Evolutionary conservation across 768 basidiomycete genomes (phyloP).

Genomic region (Leccinellum albellum): DNA sequence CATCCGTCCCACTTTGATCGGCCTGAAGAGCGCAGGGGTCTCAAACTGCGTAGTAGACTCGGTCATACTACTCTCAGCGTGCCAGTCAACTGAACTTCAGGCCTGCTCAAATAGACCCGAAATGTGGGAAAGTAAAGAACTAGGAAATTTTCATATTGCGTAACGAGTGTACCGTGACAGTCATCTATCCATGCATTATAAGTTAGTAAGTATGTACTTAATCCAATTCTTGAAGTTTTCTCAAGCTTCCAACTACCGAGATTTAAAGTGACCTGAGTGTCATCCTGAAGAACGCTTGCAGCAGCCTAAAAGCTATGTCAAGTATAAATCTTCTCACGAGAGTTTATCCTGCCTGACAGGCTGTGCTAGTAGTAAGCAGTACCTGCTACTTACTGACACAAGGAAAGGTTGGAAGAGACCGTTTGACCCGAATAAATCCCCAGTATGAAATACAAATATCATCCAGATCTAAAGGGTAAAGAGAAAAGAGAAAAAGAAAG

Average conservation of each 20-base stretch:
- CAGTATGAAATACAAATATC: background rate
- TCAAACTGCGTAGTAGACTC: background rate
- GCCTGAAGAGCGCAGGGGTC: background rate
- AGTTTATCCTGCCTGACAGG: background rate
- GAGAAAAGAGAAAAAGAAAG: background rate
- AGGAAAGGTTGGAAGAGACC: background rate
- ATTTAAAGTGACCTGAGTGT: no score
- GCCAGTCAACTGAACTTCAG: background rate
- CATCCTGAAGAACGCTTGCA: no score
- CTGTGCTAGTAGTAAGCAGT: background rate
- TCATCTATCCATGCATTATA: no score
- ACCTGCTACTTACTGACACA: background rate
- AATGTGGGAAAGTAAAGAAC: no score
- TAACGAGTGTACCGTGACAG: no score
- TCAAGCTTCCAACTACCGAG: no score
- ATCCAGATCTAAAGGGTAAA: slow-evolving; percentile 1
- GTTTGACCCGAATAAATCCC: background rate
- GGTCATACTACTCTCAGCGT: background rate
- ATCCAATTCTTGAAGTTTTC: no score
- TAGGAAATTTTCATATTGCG: no score
- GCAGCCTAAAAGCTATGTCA: background rate
- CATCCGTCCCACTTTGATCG: background rate
- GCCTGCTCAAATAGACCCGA: no score
- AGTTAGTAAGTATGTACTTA: no score
- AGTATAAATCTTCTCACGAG: background rate